Evolutionary conservation across 805 yeast species (phyloP).

Genomic region (Yamadazyma scolyti): DNA sequence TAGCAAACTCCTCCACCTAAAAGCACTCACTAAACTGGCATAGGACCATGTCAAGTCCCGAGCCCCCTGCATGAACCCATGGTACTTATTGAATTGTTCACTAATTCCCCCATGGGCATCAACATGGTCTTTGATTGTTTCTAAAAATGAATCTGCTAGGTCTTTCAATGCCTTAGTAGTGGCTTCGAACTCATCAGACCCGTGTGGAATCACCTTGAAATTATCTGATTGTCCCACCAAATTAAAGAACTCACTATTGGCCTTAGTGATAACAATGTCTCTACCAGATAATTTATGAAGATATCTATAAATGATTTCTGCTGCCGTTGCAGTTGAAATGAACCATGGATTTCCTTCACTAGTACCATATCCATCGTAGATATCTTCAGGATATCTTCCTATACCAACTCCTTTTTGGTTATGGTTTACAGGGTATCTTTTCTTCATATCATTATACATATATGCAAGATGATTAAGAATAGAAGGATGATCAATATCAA

Average conservation of each 20-base stretch:
- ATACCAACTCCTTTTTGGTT: conserved; percentile 55
- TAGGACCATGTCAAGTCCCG: conserved; percentile 87
- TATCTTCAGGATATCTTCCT: conserved; percentile 92
- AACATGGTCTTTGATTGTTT: conserved; percentile 55
- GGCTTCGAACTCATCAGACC: conserved; percentile 42
- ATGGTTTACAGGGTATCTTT: conserved; percentile 75
- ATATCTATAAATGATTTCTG: conserved; percentile 58
- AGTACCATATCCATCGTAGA: conserved; percentile 70
- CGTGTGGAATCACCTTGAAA: conserved; percentile 27
- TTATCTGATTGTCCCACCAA: conserved; percentile 24
- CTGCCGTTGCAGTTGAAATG: conserved; percentile 66
- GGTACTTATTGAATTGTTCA: conserved; percentile 81
- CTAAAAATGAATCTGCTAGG: conserved; percentile 68
- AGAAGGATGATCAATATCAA: conserved; percentile 53
- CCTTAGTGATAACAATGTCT: conserved; percentile 41
- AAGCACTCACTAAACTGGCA: conserved; percentile 68
- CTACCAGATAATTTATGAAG: conserved; percentile 40
- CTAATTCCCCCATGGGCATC: conserved; percentile 71
- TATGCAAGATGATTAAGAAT: conserved; percentile 62
- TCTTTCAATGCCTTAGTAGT: conserved; percentile 43
- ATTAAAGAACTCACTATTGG: conserved; percentile 25
- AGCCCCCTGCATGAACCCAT: conserved; percentile 89
- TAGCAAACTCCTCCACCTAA: conserved; percentile 69
- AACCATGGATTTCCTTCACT: conserved; percentile 95
- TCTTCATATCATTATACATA: conserved; percentile 64